These are phyloP conservation scores for Carex cristatella DNA, from an alignment of 176 grass and related monocot genomes.

Conservation along the genomic window DNA sequence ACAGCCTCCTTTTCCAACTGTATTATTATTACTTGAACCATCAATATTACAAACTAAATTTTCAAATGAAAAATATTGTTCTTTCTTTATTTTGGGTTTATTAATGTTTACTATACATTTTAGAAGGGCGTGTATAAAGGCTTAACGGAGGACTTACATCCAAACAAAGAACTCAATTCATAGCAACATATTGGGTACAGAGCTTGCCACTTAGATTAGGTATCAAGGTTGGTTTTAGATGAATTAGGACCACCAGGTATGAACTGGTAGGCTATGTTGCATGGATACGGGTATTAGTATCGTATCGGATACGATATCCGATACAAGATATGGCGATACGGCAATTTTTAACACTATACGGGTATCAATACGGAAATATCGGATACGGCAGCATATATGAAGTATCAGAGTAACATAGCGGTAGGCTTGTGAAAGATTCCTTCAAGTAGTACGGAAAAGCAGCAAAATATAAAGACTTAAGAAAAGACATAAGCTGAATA, in stretches of 20 bases:
- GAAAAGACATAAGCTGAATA: neutral
- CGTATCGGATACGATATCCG: too few species aligned
- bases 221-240: neutral
- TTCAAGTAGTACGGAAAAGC: neutral
- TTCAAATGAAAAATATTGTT: neutral
- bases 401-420: too few species aligned
- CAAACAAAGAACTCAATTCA: neutral
- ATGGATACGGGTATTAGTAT: too few species aligned
- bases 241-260: neutral
- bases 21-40: conserved; percentile 30
- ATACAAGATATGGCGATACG: too few species aligned
- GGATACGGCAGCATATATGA: too few species aligned
- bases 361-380: too few species aligned
- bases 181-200: conserved; percentile 12
- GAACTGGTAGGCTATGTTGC: neutral
- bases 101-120: neutral
- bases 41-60: neutral
- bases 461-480: neutral
- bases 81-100: neutral
- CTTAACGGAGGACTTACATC: neutral
- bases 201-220: conserved; percentile 1
- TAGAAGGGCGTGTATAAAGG: neutral
- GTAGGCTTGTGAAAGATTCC: neutral
- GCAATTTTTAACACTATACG: too few species aligned
- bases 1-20: conserved; percentile 96